These are phyloP conservation scores for Circinella minor DNA, from an alignment of 371 early-diverging fungal species.

Conservation along the genomic window DNA sequence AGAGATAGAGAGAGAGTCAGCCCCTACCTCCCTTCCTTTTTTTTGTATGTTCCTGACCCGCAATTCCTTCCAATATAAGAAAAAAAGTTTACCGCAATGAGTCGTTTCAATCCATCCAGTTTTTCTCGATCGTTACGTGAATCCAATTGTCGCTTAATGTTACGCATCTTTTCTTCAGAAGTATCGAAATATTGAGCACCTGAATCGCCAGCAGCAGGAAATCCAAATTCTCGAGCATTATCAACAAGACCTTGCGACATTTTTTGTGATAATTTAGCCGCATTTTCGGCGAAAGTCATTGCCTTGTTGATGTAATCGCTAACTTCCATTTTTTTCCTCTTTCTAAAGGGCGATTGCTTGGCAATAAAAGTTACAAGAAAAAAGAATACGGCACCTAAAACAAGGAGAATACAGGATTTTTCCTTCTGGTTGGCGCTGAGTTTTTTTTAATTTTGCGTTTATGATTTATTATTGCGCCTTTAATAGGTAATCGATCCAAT, in stretches of 20 bases:
- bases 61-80: neutral
- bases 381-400: neutral
- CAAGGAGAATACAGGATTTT: too few species aligned
- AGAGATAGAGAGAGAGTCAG: too few species aligned
- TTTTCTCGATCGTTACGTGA: slow-evolving; percentile 91
- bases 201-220: slow-evolving; percentile 64
- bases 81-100: slow-evolving; percentile 77
- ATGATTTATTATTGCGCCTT: too few species aligned
- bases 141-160: slow-evolving; percentile 78
- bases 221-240: slow-evolving; percentile 85
- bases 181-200: slow-evolving; percentile 86
- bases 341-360: neutral
- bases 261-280: slow-evolving; percentile 84
- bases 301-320: slow-evolving; percentile 77
- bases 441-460: too few species aligned
- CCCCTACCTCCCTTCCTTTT: too few species aligned
- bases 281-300: slow-evolving; percentile 78
- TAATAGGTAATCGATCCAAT: too few species aligned
- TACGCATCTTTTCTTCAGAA: slow-evolving; percentile 81
- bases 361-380: neutral
- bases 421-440: too few species aligned
- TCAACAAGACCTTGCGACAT: slow-evolving; percentile 87
- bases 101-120: slow-evolving; percentile 86
- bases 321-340: slow-evolving; percentile 40
- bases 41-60: too few species aligned